Evolutionary conservation across 306 rosid genomes (phyloP), one percentile per base, ranked within the genome.

Genomic region (Luffa aegyptiaca): DNA sequence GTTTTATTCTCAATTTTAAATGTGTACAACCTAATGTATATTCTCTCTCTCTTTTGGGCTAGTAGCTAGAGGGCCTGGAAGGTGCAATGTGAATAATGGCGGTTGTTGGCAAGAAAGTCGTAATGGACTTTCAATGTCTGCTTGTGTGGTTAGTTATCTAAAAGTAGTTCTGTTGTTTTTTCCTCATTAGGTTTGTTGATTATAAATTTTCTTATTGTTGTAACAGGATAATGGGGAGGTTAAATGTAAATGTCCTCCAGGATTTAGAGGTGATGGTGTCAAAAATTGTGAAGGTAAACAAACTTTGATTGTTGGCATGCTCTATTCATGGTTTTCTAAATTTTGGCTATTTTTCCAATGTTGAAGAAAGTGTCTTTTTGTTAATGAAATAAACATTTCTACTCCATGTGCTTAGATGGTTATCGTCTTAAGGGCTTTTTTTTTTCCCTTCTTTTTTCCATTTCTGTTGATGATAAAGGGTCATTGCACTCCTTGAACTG

Each of bases 21-120:
- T 71, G 56, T 71, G 9, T 21, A 71, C 18, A 12, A 72, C 20
- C 57, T 72, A 44, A 48, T 72, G 26, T 17, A 71, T 71, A 39
- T 48, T 44, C 76, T 44, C 55, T 70, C 51, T 75, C 79, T 83
- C 41, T 76, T 78, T 41, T 80, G 76, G 85, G 79, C 83, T 81
- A 87, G 79, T 89, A 95, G 98, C 98, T 4, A 91, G 93, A 80
- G 98, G 98, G 48, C 93, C 98, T 77, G 97, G 98, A 57, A 84
- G 97, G 80, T 95, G 98, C 92, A 95, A 88, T 81, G 89, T 95
- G 77, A 91, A 95, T 77, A 91, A 95, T 80, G 98, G 98, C 65
- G 98, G 97, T 77, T 95, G 98, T 82, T 95, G 98, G 98, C 97
- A 91, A 84, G 93, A 86, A 21, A 90, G 93, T 57, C 89, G 74